phyloP scores from a whole-genome alignment of 192 early-diverging fungal genomes.

The Dissophora globulifera region DNA sequence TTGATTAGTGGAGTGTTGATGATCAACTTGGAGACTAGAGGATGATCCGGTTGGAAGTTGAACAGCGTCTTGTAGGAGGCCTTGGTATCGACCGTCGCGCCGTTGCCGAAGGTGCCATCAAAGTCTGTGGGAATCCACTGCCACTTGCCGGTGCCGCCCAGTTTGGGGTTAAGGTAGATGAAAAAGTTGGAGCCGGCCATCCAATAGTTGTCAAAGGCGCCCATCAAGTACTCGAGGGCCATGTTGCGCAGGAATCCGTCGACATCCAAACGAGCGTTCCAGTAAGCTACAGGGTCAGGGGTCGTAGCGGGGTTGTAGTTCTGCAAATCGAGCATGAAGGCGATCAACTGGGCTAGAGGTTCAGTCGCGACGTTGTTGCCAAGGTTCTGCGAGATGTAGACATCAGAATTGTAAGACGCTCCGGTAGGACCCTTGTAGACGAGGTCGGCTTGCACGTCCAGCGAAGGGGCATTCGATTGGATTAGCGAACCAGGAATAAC shows the following conservation, averaged over 20 bases:
- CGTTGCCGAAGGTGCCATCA: conserved; percentile 60
- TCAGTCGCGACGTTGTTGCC: conserved; percentile 26
- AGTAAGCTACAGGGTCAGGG: conserved; percentile 31
- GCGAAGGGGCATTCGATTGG: conserved; percentile 36
- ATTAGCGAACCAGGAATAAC: conserved; percentile 29
- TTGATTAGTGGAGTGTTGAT: conserved; percentile 45
- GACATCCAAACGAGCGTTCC: conserved; percentile 47
- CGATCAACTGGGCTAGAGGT: conserved; percentile 38
- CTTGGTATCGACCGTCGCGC: conserved; percentile 24
- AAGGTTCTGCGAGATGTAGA: conserved; percentile 33
- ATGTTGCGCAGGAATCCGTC: conserved; percentile 62
- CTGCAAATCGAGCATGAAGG: conserved; percentile 47
- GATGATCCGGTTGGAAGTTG: conserved; percentile 33
- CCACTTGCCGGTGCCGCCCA: conserved; percentile 42
- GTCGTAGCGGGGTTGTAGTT: conserved; percentile 25
- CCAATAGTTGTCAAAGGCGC: conserved; percentile 62
- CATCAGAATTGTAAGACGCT: conserved; percentile 32
- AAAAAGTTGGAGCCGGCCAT: conserved; percentile 58
- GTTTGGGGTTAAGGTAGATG: conserved; percentile 55
- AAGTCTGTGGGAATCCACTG: conserved; percentile 59
- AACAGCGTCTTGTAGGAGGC: conserved; percentile 45
- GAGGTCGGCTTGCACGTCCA: conserved; percentile 43
- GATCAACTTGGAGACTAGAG: conserved; percentile 54
- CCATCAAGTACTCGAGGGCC: conserved; percentile 61
- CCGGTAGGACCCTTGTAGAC: conserved; percentile 33